Percentiles rank a stretch among this genome's conserved stretches.
Evolutionary conservation across 306 rosid genomes (phyloP).

Genomic region (Glycyrrhiza uralensis): DNA sequence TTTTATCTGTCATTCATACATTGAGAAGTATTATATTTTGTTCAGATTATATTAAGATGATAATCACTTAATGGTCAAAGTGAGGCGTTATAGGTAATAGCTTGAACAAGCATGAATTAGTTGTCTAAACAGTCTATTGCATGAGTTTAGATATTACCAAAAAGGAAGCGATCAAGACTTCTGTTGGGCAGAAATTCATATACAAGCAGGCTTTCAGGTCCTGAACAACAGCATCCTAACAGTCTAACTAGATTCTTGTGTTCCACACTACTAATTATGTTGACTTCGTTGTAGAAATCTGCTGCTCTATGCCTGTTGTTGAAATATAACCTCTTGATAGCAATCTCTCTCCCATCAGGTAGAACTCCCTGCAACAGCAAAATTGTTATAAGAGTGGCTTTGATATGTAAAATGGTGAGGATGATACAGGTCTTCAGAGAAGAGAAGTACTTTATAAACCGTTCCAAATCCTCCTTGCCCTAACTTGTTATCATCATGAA

Average conservation of each 20-base stretch:
- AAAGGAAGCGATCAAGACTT: slow-evolving; percentile 85
- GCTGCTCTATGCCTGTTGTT: slow-evolving; percentile 84
- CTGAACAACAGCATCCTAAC: slow-evolving; percentile 88
- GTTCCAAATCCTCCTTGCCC: slow-evolving; percentile 98
- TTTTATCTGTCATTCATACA: slow-evolving; percentile 44
- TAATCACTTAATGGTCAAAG: background rate
- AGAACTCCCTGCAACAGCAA: slow-evolving; percentile 47
- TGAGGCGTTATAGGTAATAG: background rate
- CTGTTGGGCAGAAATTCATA: slow-evolving; percentile 76
- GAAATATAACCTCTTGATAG: slow-evolving; percentile 80
- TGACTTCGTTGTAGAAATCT: slow-evolving; percentile 85
- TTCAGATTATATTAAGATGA: background rate
- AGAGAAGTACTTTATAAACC: slow-evolving; percentile 70
- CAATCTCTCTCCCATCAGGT: slow-evolving; percentile 90
- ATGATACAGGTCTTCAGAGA: background rate
- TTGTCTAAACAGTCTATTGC: background rate
- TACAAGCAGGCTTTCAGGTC: slow-evolving; percentile 93
- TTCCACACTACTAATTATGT: slow-evolving; percentile 79
- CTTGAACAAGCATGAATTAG: background rate
- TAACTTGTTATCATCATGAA: slow-evolving; percentile 60
- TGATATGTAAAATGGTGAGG: background rate
- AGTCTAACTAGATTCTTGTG: slow-evolving; percentile 81
- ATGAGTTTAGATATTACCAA: slow-evolving; percentile 46
- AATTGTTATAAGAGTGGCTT: background rate
- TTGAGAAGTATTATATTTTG: slow-evolving; percentile 5